A percentile compares a stretch with the other conserved stretches of the same genome.
These are phyloP conservation scores for Torulaspora pretoriensis DNA, from an alignment of 1,139 yeast species.

Conservation along the genomic window DNA sequence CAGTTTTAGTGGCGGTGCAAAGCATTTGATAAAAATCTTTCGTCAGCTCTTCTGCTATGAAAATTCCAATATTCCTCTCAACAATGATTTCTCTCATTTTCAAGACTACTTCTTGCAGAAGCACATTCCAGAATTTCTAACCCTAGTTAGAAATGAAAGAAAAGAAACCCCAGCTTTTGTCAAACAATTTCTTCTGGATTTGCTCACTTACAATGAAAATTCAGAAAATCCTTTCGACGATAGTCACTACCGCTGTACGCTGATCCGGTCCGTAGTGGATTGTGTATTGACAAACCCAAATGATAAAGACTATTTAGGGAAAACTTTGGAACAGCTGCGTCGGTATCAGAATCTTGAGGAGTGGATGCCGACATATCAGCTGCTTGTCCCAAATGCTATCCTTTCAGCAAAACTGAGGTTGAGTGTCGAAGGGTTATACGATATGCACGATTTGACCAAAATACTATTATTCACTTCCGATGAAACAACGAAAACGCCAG, in stretches of 20 bases:
- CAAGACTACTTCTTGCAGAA: conserved; percentile 65
- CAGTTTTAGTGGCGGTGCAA: conserved; percentile 58
- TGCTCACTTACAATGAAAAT: conserved; percentile 82
- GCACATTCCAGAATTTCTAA: conserved; percentile 60
- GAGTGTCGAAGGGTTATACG: conserved; percentile 53
- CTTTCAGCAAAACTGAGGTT: conserved; percentile 53
- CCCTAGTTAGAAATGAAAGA: conserved; percentile 54
- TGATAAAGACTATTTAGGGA: conserved; percentile 39
- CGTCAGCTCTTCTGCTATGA: conserved; percentile 70
- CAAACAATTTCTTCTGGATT: conserved; percentile 59
- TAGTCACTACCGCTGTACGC: conserved; percentile 56
- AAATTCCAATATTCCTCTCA: conserved; percentile 60
- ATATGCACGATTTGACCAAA: conserved; percentile 44
- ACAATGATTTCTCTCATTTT: conserved; percentile 73
- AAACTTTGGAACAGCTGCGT: conserved; percentile 57
- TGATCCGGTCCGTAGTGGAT: conserved; percentile 55
- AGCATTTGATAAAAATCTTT: conserved; percentile 67
- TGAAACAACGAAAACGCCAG: conserved; percentile 8
- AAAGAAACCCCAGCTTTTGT: conserved; percentile 68
- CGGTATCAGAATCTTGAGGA: conserved; percentile 77
- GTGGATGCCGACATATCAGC: conserved; percentile 77
- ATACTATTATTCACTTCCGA: conserved; percentile 37
- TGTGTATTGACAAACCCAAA: conserved; percentile 40
- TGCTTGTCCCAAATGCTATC: conserved; percentile 54
- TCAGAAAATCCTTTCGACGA: conserved; percentile 75